phyloP scores from a whole-genome alignment of 148 eudicot species.

The Diospyros lotus region DNA sequence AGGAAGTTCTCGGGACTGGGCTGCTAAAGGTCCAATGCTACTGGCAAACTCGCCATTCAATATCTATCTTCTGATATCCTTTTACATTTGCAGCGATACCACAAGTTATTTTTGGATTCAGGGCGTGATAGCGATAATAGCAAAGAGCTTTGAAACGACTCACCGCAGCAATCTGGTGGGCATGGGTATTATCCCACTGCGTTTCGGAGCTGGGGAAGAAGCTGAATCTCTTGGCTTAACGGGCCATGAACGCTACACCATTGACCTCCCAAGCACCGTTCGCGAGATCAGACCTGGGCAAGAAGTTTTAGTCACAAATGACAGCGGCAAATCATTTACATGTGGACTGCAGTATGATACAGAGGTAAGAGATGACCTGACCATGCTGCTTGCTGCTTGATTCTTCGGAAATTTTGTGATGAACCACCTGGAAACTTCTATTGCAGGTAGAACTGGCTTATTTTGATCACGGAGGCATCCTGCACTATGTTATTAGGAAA shows the following conservation, averaged over 20 bases:
- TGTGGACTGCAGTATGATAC: conserved; percentile 11
- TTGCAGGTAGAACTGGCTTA: conserved; percentile 12
- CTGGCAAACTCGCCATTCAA: not conserved
- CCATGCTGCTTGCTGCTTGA: not conserved
- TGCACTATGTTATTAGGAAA: conserved; percentile 11
- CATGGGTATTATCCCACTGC: conserved; percentile 17
- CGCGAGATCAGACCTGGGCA: conserved; percentile 10
- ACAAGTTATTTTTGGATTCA: not conserved
- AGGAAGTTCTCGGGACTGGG: conserved; percentile 15
- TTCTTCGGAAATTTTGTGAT: not conserved
- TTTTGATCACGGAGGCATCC: conserved; percentile 15
- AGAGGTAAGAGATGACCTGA: not conserved
- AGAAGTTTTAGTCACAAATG: not conserved
- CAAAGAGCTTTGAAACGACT: conserved; percentile 13
- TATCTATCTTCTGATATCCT: not conserved
- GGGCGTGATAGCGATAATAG: conserved; percentile 11
- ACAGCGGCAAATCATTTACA: conserved; percentile 11
- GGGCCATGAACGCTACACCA: conserved; percentile 17
- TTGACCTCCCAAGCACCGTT: conserved; percentile 14
- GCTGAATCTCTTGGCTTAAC: conserved; percentile 10
- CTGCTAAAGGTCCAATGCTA: conserved; percentile 11
- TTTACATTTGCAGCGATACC: not conserved
- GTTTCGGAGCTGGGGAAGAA: conserved; percentile 13
- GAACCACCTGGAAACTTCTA: not conserved
- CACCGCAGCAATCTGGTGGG: conserved; percentile 15